Percentiles rank a stretch among this genome's conserved stretches.
These are phyloP conservation scores for Mycena latifolia DNA, from an alignment of 768 basidiomycete genomes.

Conservation along the genomic window DNA sequence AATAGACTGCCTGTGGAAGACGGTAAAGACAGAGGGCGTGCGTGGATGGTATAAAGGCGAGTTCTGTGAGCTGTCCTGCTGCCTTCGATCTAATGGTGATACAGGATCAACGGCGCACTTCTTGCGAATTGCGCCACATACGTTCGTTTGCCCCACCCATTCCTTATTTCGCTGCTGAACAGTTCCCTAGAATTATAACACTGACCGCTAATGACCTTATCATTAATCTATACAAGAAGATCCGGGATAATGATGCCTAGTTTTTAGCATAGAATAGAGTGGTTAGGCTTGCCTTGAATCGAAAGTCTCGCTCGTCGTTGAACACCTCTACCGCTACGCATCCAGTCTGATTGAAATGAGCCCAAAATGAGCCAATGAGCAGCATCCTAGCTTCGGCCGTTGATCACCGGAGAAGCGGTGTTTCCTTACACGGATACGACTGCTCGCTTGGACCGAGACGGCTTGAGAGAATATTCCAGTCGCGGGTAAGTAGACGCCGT, in stretches of 20 bases:
- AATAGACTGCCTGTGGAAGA: slow-evolving; percentile 98
- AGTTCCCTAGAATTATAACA: slow-evolving; percentile 79
- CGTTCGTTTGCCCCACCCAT: slow-evolving; percentile 60
- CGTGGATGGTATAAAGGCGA: slow-evolving; percentile 96
- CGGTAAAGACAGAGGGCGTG: slow-evolving; percentile 89
- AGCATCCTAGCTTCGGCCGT: no score
- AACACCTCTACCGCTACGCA: no score
- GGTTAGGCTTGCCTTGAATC: no score
- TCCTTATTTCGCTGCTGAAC: not conserved
- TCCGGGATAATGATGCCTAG: slow-evolving; percentile 42
- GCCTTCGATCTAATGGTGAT: not conserved
- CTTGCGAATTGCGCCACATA: slow-evolving; percentile 92
- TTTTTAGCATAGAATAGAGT: no score
- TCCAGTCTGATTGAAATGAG: no score
- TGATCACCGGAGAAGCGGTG: no score
- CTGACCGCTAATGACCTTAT: slow-evolving; percentile 90
- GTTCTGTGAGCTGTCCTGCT: slow-evolving; percentile 13
- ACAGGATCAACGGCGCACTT: slow-evolving; percentile 94
- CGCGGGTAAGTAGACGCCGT: no score
- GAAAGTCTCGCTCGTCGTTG: no score
- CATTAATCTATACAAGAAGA: slow-evolving; percentile 72
- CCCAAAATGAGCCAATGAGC: no score
- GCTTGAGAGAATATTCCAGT: no score
- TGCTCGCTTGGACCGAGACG: no score
- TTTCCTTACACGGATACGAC: no score